Evolutionary conservation across 2,329 filamentous ascomycete genomes (phyloP), one percentile per base, ranked within the genome.

Genomic region (Fusarium caatingaense): DNA sequence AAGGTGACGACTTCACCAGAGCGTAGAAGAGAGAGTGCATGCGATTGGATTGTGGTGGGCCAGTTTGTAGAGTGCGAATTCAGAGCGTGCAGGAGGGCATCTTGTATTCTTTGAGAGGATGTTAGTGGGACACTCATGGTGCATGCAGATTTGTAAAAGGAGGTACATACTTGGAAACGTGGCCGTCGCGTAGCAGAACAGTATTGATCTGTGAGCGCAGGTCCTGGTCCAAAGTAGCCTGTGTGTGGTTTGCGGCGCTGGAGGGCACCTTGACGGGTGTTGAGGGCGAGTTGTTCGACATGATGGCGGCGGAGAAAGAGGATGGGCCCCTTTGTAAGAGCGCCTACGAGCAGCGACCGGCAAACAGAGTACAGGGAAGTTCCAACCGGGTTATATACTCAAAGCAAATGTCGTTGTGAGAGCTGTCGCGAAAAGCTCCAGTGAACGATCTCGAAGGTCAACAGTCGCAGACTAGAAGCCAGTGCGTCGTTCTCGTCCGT

Each of bases 201-300:
- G 83, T 82, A 75, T 91, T 91, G 73, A 91, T 88, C 72, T 89
- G 84, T 4, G 88, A 90, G 23, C 89, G 83, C 60, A 91, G 78
- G 61, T 91, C 88, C 9, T 86, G 83, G 71, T 91, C 89, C 60
- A 88, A 83, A 11, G 87, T 91, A 8, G 87, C 87, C 51, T 86
- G 81, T 18, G 87, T 87, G 78, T 91, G 88, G 72, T 83, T 86
- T 5, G 87, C 83, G n/a, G 87, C 87, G 32, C 86, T 85, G 9
- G 85, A 79, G 16, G 89, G 86, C 50, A 91, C 86, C 76, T 89
- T 89, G 72, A 89, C 86, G 7, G 88, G 87, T 23, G 87, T 87
- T 30, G 86, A 82, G 37, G 85, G 81, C 56, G 75, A 56, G 73
- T 83, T 83, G 72, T 81, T 83, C 66, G 84, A 83, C 83, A 85